phyloP scores from a whole-genome alignment of 805 yeast species.

The Pichia nakasei region DNA sequence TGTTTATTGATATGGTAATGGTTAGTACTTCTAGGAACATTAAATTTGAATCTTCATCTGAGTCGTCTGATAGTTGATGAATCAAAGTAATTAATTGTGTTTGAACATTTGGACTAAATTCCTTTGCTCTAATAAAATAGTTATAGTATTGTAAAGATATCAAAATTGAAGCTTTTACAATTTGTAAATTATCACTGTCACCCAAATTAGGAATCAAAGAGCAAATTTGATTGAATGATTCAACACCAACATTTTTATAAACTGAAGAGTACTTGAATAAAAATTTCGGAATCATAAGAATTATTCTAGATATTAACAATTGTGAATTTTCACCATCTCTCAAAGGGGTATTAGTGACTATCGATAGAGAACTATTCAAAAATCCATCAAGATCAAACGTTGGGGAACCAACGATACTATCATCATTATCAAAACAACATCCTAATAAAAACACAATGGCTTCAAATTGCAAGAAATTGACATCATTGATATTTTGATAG shows the following conservation, averaged over 20 bases:
- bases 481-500: background rate
- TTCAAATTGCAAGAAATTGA: slow-evolving; percentile 27
- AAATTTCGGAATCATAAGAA: slow-evolving; percentile 47
- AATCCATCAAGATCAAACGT: slow-evolving; percentile 19
- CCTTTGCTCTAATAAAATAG: slow-evolving; percentile 24
- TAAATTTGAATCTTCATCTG: slow-evolving; percentile 76
- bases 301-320: slow-evolving; percentile 39
- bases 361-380: slow-evolving; percentile 2
- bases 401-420: slow-evolving; percentile 13
- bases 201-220: slow-evolving; percentile 17
- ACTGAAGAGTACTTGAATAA: slow-evolving; percentile 41
- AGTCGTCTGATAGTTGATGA: slow-evolving; percentile 40
- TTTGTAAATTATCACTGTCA: slow-evolving; percentile 16
- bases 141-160: slow-evolving; percentile 45
- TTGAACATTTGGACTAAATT: slow-evolving; percentile 22
- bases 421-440: slow-evolving; percentile 34
- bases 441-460: slow-evolving; percentile 33
- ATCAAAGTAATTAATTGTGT: slow-evolving; percentile 28
- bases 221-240: slow-evolving; percentile 18
- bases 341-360: background rate
- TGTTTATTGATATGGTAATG: slow-evolving; percentile 43
- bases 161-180: slow-evolving; percentile 28
- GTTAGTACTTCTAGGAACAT: slow-evolving; percentile 64
- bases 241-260: slow-evolving; percentile 18
- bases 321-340: slow-evolving; percentile 19